Evolutionary conservation across 495 filamentous ascomycete genomes (phyloP).

Genomic region (Pseudoneurospora amorphoporcata): DNA sequence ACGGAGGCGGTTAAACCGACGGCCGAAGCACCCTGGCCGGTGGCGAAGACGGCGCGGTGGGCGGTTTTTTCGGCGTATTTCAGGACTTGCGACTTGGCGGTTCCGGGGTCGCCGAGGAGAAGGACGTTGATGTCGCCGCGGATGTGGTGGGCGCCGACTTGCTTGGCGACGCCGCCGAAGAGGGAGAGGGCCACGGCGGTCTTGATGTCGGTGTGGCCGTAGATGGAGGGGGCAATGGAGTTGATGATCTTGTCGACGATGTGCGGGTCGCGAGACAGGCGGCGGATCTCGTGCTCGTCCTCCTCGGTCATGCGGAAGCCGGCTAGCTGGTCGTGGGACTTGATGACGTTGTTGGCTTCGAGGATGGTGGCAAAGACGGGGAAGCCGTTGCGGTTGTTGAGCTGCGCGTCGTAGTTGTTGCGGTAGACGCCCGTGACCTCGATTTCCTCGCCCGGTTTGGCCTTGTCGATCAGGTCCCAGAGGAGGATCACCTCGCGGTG

Average conservation of each 20-base stretch:
- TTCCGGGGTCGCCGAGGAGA: slow-evolving; percentile 93
- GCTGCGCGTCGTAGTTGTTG: slow-evolving; percentile 94
- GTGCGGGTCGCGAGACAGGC: slow-evolving; percentile 75
- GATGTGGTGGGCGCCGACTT: slow-evolving; percentile 77
- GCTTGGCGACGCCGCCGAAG: slow-evolving; percentile 92
- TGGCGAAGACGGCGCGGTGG: slow-evolving; percentile 94
- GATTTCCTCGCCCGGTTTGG: slow-evolving; percentile 96
- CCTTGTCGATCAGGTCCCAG: slow-evolving; percentile 93
- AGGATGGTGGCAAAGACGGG: slow-evolving; percentile 97
- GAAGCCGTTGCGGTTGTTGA: slow-evolving; percentile 99
- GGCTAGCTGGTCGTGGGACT: slow-evolving; percentile 94
- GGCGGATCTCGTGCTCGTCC: slow-evolving; percentile 86
- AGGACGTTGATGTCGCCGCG: slow-evolving; percentile 98
- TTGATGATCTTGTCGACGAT: slow-evolving; percentile 91
- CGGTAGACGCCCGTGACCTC: slow-evolving; percentile 96
- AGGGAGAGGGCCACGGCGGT: slow-evolving; percentile 89
- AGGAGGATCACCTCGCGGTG: slow-evolving; percentile 93
- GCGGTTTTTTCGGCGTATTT: slow-evolving; percentile 98
- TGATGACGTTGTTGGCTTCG: slow-evolving; percentile 94
- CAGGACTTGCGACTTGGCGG: slow-evolving; percentile 94
- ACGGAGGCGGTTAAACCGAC: slow-evolving; percentile 98
- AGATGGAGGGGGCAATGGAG: slow-evolving; percentile 95
- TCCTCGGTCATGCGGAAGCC: slow-evolving; percentile 94
- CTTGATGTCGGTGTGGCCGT: slow-evolving; percentile 95
- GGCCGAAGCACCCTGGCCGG: slow-evolving; percentile 92